Evolutionary conservation across 2,329 filamentous ascomycete species (phyloP), one percentile per base, ranked within the genome.

Genomic region (Pseudogymnoascus destructans): DNA sequence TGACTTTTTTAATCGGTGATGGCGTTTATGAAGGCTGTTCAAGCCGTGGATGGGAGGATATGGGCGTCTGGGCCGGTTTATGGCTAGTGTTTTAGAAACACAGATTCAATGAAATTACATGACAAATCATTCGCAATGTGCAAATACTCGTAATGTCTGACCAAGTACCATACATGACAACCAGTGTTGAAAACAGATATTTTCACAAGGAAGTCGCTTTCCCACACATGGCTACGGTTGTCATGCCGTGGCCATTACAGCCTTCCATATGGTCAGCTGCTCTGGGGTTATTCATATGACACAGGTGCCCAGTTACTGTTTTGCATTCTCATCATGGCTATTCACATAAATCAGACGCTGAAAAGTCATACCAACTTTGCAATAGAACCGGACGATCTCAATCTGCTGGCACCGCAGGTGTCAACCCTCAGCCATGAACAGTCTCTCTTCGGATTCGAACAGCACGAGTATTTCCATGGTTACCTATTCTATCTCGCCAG

Each of bases 21-120:
- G 42, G 42, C 42, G 42, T 52, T 52, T 52, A 52, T 52, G n/a
- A 52, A 52, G 42, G 42, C 42, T 52, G 42, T 52, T 52, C 23
- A 52, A 52, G 42, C 42, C 42, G 23, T 52, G 42, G 42, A 52
- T 52, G 42, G 42, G 42, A 52, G 42, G 42, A 52, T 52, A 52
- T 52, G 42, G 42, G 42, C 42, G 42, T 52, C 42, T 52, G 42
- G 42, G 42, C 42, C 42, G 42, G 42, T 52, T 52, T 52, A 52
- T 52, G 42, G 42, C 42, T 52, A 52, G 42, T 52, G 42, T 52
- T 30, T 52, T 52, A 52, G 42, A 52, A 52, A 52, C 42, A 52
- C 42, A 11, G 23, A 52, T 52, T 52, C 42, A 52, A 52, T 52
- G 23, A 52, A 52, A 52, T 52, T 52, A 52, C n/a, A 52, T 52